Evolutionary conservation across 1,284 basidiomycete species (phyloP).

Genomic region (Fomitopsis palustris): DNA sequence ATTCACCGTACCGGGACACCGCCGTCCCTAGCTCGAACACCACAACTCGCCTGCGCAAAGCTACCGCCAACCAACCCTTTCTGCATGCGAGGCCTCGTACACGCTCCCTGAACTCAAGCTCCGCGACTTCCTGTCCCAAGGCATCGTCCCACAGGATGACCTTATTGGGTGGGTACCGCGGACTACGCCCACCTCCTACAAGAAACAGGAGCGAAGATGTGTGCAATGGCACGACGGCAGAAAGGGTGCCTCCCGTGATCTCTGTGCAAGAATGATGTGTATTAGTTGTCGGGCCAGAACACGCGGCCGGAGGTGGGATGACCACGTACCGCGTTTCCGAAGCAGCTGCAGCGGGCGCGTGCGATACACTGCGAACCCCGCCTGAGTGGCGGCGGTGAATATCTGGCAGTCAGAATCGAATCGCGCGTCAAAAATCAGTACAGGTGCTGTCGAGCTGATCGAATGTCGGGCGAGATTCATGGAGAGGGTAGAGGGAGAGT

Average conservation of each 20-base stretch:
- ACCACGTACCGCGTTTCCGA: slow-evolving; percentile 66
- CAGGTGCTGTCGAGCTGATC: slow-evolving; percentile 75
- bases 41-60: slow-evolving; percentile 75
- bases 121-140: slow-evolving; percentile 72
- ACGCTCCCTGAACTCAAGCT: slow-evolving; percentile 88
- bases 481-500: slow-evolving; percentile 19
- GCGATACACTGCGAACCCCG: slow-evolving; percentile 86
- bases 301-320: slow-evolving; percentile 6
- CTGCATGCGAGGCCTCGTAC: slow-evolving; percentile 81
- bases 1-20: slow-evolving; percentile 69
- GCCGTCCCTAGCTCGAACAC: slow-evolving; percentile 71
- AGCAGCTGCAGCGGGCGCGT: slow-evolving; percentile 77
- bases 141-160: slow-evolving; percentile 89
- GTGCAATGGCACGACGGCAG: slow-evolving; percentile 76
- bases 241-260: slow-evolving; percentile 76
- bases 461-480: slow-evolving; percentile 92
- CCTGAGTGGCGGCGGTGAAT: slow-evolving; percentile 81
- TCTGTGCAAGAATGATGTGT: slow-evolving; percentile 38
- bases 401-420: slow-evolving; percentile 77
- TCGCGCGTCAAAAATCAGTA: slow-evolving; percentile 73
- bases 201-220: slow-evolving; percentile 85
- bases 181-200: slow-evolving; percentile 85
- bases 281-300: slow-evolving; percentile 5
- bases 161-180: slow-evolving; percentile 94
- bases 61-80: slow-evolving; percentile 81